These are phyloP conservation scores for Guillardia theta DNA, from an alignment of 78 protist species.

Conservation along the genomic window DNA sequence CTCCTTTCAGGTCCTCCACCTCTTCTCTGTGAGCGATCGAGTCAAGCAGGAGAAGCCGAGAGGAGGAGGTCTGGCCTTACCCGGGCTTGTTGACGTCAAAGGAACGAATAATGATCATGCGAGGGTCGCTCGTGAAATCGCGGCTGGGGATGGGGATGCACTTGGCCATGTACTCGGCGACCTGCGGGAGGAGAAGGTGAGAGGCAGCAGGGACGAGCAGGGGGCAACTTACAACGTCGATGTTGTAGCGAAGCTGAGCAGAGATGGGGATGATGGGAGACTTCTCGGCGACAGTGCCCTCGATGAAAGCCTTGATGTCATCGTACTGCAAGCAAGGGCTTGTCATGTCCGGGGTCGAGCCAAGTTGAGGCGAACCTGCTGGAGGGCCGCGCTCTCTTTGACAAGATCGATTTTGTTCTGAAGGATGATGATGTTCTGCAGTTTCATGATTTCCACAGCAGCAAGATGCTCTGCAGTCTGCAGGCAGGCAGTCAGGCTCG, in stretches of 20 bases:
- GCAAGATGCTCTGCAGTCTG: conserved; percentile 88
- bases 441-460: conserved; percentile 99
- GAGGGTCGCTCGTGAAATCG: conserved; percentile 91
- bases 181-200: too few relatives aligned
- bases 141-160: conserved; percentile 62
- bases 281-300: conserved; percentile 94
- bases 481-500: not conserved
- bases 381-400: conserved; percentile 62
- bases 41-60: too few relatives aligned
- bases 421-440: conserved; percentile 93
- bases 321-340: conserved; percentile 49
- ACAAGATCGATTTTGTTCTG: conserved; percentile 99
- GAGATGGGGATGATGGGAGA: conserved; percentile 99
- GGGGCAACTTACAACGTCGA: too few relatives aligned
- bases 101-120: conserved; percentile 98
- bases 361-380: not conserved
- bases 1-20: conserved; percentile 94
- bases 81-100: conserved; percentile 99
- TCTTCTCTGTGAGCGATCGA: too few relatives aligned
- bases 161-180: conserved; percentile 91
- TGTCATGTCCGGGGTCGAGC: not conserved
- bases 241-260: conserved; percentile 96
- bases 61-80: too few relatives aligned
- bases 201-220: too few relatives aligned
- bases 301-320: conserved; percentile 89